Conservation (phyloP, 2,329 filamentous ascomycete genomes). For the Ophiostoma tasmaniense region DNA sequence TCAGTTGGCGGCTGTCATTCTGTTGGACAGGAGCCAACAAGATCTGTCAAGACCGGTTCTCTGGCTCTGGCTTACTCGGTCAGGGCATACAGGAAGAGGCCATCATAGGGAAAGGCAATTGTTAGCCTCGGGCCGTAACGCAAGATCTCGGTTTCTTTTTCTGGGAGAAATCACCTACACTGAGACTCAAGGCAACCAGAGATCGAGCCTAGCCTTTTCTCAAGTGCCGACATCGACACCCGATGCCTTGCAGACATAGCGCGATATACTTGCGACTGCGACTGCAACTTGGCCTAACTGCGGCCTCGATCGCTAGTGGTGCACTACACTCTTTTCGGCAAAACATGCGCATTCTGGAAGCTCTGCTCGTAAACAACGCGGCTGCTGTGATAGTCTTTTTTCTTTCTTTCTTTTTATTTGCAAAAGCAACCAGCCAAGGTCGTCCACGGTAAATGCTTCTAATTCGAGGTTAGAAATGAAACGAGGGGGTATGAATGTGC, state of each 20-base stretch:
- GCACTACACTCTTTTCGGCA: not conserved
- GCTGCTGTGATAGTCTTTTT: not conserved
- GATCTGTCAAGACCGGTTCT: not conserved
- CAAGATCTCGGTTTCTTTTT: not conserved
- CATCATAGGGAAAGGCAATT: no score
- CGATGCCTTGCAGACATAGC: not conserved
- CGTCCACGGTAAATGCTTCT: not conserved
- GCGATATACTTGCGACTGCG: not conserved
- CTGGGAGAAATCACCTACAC: not conserved
- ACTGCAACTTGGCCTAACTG: not conserved
- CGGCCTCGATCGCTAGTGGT: not conserved
- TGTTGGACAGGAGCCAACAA: not conserved
- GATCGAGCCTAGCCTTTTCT: not conserved
- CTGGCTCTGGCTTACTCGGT: no score
- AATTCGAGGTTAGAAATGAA: conserved; percentile 1
- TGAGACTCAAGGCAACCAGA: not conserved
- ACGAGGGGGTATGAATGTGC: not conserved
- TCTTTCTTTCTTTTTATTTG: no score
- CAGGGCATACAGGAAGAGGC: no score
- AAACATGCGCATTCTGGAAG: not conserved
- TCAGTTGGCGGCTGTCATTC: not conserved
- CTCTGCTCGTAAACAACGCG: not conserved
- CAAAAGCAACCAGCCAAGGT: not conserved
- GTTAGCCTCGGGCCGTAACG: not conserved
- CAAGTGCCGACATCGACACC: not conserved